phyloP scores from a whole-genome alignment of 441 rosid species.

The Erodium moschatum region DNA sequence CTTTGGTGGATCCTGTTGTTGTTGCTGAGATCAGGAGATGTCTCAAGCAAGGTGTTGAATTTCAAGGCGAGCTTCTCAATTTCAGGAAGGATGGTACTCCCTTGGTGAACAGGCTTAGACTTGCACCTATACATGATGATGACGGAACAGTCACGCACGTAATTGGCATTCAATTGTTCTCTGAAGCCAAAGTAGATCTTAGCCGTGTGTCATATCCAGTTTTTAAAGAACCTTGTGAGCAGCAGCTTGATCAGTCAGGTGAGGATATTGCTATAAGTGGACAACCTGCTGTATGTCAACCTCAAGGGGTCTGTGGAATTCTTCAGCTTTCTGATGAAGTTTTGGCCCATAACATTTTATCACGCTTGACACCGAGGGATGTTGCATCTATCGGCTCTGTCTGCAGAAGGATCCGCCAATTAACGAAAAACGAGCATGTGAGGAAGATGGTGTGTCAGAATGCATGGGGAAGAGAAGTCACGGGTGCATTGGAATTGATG shows the following conservation, averaged over 20 bases:
- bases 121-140: slow-evolving; percentile 80
- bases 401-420: slow-evolving; percentile 47
- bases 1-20: slow-evolving; percentile 68
- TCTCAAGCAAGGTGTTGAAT: slow-evolving; percentile 74
- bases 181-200: slow-evolving; percentile 71
- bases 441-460: slow-evolving; percentile 96
- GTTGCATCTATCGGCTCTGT: slow-evolving; percentile 84
- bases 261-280: slow-evolving; percentile 43
- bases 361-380: slow-evolving; percentile 74
- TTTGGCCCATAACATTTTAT: slow-evolving; percentile 59
- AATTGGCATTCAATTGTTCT: slow-evolving; percentile 78
- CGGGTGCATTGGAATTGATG: slow-evolving; percentile 70
- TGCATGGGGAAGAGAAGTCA: slow-evolving; percentile 91
- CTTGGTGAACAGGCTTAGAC: slow-evolving; percentile 64
- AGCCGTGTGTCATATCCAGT: slow-evolving; percentile 46
- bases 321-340: slow-evolving; percentile 80
- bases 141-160: slow-evolving; percentile 73
- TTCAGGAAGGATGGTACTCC: slow-evolving; percentile 90
- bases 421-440: slow-evolving; percentile 77
- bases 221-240: slow-evolving; percentile 41
- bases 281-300: not conserved
- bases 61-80: slow-evolving; percentile 82
- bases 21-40: slow-evolving; percentile 73
- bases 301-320: slow-evolving; percentile 64
- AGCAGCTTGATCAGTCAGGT: slow-evolving; percentile 31